Evolutionary conservation across 2,329 filamentous ascomycete genomes (phyloP), one percentile per base, ranked within the genome.

Genomic region (Penicillium digitatum): DNA sequence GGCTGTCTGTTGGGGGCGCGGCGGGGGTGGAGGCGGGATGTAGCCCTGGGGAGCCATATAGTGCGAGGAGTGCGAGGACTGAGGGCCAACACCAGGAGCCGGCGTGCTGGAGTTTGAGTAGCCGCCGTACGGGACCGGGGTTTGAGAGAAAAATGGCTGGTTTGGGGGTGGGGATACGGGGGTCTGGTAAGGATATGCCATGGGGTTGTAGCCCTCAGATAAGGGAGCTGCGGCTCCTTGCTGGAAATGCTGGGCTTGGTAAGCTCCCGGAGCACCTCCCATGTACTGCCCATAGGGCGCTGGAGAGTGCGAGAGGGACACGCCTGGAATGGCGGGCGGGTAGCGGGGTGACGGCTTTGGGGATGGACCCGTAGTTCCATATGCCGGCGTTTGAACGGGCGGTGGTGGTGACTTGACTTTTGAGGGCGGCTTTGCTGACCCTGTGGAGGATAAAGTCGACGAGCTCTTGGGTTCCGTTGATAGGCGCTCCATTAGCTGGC

Each of bases 401-500:
- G 69, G 70, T 5, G 71, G 71, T 31, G 69, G 70, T 12, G 72
- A 72, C 55, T 72, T 74, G 37, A 79, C 73, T 44, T 77, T 75
- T 53, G 70, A 74, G 2, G 80, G 71, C 54, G 76, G 74, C 14
- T 72, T 69, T 20, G 71, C 74, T 44, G 82, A 78, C n/a, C 69
- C 66, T 2, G 75, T 69, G 37, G 67, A 69, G 34, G 71, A 66
- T 16, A 68, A 63, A 14, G 65, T 62, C 16, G 70, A 66, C 5
- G 68, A 53, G 20, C 62, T 58, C 38, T 69, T 72, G 8, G 74
- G 75, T 52, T 93, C 90, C 76, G 96, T 87, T 1, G 91, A 92
- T 85, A 97, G 93, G 51, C 92, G 85, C 68, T 96, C 92, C 94
- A 99, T 97, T 38, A 99, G 78, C 39, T 89, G 88, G 54, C 89